Base-by-base conservation (phyloP, 805 yeast species). In the Metschnikowia gelsemii region DNA sequence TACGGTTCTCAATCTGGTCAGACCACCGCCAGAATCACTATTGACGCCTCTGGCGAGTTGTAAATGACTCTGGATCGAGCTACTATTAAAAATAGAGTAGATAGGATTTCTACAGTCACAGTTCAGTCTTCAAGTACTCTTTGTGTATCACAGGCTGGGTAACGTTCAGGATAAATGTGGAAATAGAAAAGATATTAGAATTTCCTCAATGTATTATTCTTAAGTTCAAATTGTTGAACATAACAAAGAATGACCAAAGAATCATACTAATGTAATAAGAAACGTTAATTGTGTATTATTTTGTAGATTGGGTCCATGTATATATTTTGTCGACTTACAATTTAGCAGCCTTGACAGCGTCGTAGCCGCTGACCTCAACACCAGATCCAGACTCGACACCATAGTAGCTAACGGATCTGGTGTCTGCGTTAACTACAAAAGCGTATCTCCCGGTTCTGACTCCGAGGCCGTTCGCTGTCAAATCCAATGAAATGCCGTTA, bases 1-100 rank as follows among this genome's bases (percentile, higher is more conserved):
- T 63, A 72, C 62, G 95, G 95, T 59, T 74, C 89, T 45, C 62
- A 64, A 56, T 62, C 76, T 48, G 95, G 95, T 64, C 66, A 76
- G 55, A 79, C 95, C 63, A 70, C 68, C 46, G 82, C 81, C 51
- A 74, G 70, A 63, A 68, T 86, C 62, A 70, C 74, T 66, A 76
- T 86, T 61, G 86, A 75, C 56, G 76, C 74, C 51, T 71, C 75
- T 53, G 86, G 87, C 62, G 81, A 78, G 66, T 62, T 79, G 62
- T 72, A 73, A 70, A 37, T 35, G 28, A 21, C 13, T 16, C 20
- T 5, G 22, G 2, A n/a, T n/a, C n/a, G n/a, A n/a, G n/a, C n/a
- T n/a, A 11, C 35, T 8, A 23, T 12, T 17, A 4, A 31, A 18
- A 11, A 9, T 25, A 17, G 22, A 27, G 4, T 17, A n/a, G 6